Evolutionary conservation across 108 stramenopile genomes (phyloP), one percentile per base, ranked within the genome.

Genomic region (Cylindrotheca closterium): DNA sequence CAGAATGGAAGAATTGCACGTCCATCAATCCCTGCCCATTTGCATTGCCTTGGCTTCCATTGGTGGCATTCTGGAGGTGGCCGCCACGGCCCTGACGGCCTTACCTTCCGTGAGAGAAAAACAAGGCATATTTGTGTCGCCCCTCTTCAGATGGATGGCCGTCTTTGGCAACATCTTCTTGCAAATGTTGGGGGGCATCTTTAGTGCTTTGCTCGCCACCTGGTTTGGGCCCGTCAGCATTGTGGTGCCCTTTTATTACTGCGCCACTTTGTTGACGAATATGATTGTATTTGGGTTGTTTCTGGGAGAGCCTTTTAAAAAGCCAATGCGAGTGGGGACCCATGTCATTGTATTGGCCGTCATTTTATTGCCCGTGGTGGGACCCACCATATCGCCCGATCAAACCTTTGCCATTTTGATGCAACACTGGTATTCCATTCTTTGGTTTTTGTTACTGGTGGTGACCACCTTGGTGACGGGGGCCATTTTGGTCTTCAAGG

Each of bases 181-280:
- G 27, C 71, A 73, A 71, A 29, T 61, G 0, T 17, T 73, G 0
- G 60, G 52, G 3, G 34, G 55, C 18, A 21, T 73, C 12, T 23
- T 52, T 21, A 47, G 71, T 18, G 34, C 70, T 58, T 53, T 78
- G 21, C n/a, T 67, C 8, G 78, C 78, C 2, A 46, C 73, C 0
- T 79, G 78, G 78, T 79, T 74, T 50, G 78, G 78, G 7, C 78
- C 78, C 22, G 78, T 79, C 0, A 26, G 29, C 17, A 33, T 64
- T 18, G 69, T 74, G 7, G 69, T 31, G n/a, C 78, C 78, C 5
- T 48, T 70, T 58, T 70, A 51, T 37, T 64, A 58, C 55, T 47
- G 58, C 2, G 45, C 78, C 1, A 37, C 51, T 18, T 50, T 79
- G 18, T 27, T 79, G 29, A n/a, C 51, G 33, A 79, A 79, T 34